Conservation (phyloP, 2,329 filamentous ascomycete species). For the Polychaeton citri region DNA sequence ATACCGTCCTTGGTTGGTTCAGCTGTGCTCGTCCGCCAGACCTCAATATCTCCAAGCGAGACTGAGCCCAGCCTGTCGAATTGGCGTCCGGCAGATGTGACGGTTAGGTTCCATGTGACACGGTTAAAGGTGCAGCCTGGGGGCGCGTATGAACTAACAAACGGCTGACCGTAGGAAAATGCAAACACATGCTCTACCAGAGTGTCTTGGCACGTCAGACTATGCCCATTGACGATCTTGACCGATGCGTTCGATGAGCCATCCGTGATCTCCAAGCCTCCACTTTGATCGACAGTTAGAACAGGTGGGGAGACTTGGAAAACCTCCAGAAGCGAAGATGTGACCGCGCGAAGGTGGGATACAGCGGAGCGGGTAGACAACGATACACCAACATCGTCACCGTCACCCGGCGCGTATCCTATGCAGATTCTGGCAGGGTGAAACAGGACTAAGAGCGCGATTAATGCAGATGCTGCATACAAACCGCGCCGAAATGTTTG, state of each 20-base stretch:
- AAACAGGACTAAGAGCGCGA: no score
- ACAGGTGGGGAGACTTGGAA: slow-evolving; percentile 60
- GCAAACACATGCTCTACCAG: slow-evolving; percentile 61
- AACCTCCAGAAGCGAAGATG: slow-evolving; percentile 38
- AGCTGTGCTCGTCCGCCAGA: slow-evolving; percentile 75
- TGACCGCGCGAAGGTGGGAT: slow-evolving; percentile 6
- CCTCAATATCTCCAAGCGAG: slow-evolving; percentile 63
- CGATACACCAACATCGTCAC: no score
- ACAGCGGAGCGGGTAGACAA: neutral
- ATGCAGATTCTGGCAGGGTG: no score
- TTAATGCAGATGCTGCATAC: no score
- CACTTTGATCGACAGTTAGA: slow-evolving; percentile 30
- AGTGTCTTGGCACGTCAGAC: slow-evolving; percentile 37
- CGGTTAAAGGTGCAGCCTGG: slow-evolving; percentile 59
- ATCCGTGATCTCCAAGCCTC: slow-evolving; percentile 26
- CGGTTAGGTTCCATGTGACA: slow-evolving; percentile 64
- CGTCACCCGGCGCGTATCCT: no score
- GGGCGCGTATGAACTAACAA: slow-evolving; percentile 56
- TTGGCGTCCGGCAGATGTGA: slow-evolving; percentile 56
- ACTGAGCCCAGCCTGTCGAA: slow-evolving; percentile 65
- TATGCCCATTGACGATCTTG: slow-evolving; percentile 12
- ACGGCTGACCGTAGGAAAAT: slow-evolving; percentile 60
- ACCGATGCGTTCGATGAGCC: slow-evolving; percentile 14
- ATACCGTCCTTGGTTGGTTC: slow-evolving; percentile 62
- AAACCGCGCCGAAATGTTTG: no score